Conservation (phyloP, 441 rosid genomes). For the Gossypium aridum region DNA sequence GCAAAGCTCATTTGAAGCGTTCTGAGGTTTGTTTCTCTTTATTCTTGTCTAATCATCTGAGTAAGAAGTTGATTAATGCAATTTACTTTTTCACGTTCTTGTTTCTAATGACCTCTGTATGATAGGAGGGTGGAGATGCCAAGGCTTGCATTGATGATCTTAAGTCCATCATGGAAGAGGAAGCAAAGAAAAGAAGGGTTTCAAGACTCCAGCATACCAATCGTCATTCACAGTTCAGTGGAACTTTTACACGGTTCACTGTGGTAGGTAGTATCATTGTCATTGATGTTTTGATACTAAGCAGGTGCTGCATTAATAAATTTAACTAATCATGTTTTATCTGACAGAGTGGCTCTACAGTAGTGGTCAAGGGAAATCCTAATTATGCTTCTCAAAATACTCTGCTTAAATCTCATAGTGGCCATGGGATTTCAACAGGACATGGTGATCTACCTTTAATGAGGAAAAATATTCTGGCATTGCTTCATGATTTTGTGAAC, state of each 20-base stretch:
- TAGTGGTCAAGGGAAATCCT: conserved; percentile 67
- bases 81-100: background rate
- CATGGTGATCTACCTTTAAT: conserved; percentile 45
- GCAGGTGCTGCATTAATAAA: conserved; percentile 5
- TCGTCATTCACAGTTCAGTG: conserved; percentile 83
- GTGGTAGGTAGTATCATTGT: conserved; percentile 43
- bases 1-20: conserved; percentile 44
- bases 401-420: conserved; percentile 42
- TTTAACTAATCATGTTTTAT: conserved; percentile 9
- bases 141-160: conserved; percentile 53
- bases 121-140: conserved; percentile 43
- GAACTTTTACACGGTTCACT: conserved; percentile 76
- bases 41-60: background rate
- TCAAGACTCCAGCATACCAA: conserved; percentile 35
- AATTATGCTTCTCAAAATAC: conserved; percentile 34
- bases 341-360: conserved; percentile 79
- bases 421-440: conserved; percentile 48
- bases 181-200: conserved; percentile 60
- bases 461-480: conserved; percentile 47
- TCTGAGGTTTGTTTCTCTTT: conserved; percentile 33
- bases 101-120: conserved; percentile 13
- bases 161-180: conserved; percentile 73
- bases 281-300: conserved; percentile 7
- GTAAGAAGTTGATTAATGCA: background rate
- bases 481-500: conserved; percentile 74